Percentiles rank a stretch among this genome's conserved stretches.
Evolutionary conservation across 345 rosid species (phyloP).

Genomic region (Sonneratia alba): DNA sequence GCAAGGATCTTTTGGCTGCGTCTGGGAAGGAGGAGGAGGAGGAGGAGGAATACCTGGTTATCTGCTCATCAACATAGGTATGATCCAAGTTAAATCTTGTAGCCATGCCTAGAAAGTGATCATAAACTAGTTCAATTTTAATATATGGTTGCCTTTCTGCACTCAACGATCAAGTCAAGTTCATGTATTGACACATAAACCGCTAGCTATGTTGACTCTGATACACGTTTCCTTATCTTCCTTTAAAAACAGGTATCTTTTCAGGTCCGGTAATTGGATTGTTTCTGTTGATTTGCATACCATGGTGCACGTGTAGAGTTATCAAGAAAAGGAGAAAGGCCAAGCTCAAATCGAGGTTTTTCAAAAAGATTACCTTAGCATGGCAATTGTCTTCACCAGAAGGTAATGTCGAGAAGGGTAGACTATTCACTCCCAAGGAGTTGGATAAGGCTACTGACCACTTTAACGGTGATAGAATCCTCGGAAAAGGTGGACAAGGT

Average conservation of each 20-base stretch:
- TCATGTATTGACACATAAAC: neutral
- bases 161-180: too few relatives aligned
- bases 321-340: too few relatives aligned
- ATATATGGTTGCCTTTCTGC: too few relatives aligned
- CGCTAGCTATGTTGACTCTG: neutral
- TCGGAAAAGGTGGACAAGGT: conserved; percentile 5
- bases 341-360: too few relatives aligned
- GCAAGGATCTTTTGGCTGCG: neutral
- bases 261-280: neutral
- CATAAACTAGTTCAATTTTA: too few relatives aligned
- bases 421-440: conserved; percentile 1
- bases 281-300: too few relatives aligned
- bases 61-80: neutral
- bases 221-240: neutral
- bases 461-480: conserved; percentile 2
- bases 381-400: too few relatives aligned
- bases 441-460: conserved; percentile 2
- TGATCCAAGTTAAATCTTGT: neutral
- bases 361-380: too few relatives aligned
- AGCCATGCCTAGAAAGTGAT: neutral
- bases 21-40: too few relatives aligned
- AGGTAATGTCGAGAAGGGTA: neutral
- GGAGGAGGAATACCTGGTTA: neutral
- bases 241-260: neutral
- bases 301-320: too few relatives aligned